Conservation (phyloP, 179 eudicot genomes). For the Actinidia arguta region DNA sequence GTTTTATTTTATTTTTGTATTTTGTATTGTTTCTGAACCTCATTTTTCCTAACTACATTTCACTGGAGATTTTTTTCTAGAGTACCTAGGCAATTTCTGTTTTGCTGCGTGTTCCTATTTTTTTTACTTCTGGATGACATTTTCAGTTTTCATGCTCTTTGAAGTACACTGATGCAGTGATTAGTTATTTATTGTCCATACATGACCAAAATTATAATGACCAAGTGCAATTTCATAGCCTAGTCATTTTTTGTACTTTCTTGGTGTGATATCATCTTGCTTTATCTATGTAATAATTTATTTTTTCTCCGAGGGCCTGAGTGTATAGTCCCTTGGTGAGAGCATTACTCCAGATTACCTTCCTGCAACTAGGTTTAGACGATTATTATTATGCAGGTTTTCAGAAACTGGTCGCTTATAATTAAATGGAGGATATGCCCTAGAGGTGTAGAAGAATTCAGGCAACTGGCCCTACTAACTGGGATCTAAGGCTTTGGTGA, state of each 20-base stretch:
- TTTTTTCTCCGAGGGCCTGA: background rate
- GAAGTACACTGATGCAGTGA: background rate
- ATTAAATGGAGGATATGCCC: conserved; percentile 22
- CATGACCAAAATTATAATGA: background rate
- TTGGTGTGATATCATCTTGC: background rate
- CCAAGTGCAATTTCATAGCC: background rate
- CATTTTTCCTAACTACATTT: background rate
- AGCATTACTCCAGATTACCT: conserved; percentile 14
- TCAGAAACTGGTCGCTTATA: conserved; percentile 22
- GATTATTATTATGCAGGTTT: conserved; percentile 25
- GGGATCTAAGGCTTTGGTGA: conserved; percentile 24
- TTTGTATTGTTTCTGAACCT: background rate
- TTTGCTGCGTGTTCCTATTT: background rate
- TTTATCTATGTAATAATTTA: too few relatives aligned
- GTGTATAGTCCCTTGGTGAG: background rate
- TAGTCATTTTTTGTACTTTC: background rate
- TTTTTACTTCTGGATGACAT: background rate
- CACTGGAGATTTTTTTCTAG: background rate
- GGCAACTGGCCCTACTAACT: conserved; percentile 19
- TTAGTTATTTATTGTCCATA: too few relatives aligned
- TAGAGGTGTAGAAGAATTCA: conserved; percentile 19
- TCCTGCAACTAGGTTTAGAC: conserved; percentile 31
- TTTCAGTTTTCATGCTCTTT: background rate
- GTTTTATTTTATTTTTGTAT: too few relatives aligned
- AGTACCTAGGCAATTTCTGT: background rate